Conservation (phyloP, 345 rosid species). For the Salix exigua region DNA sequence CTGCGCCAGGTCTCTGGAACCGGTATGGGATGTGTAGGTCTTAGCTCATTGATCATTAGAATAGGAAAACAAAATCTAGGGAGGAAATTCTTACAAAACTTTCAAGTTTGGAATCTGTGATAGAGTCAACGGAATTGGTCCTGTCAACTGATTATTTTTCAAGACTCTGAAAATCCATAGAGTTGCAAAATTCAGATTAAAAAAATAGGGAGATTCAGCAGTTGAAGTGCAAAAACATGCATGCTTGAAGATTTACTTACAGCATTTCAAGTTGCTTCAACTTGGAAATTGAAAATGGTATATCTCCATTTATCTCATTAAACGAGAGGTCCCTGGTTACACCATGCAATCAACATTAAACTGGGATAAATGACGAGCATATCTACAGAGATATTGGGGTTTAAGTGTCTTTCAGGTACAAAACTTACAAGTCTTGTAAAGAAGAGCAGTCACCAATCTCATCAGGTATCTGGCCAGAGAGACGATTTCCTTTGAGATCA, state of each 20-base stretch:
- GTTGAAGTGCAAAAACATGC: neutral
- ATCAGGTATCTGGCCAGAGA: constrained; percentile 92
- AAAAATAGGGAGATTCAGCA: neutral
- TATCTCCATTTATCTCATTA: constrained; percentile 82
- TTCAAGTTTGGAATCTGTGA: constrained; percentile 95
- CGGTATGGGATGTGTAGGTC: neutral
- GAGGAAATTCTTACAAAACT: constrained; percentile 53
- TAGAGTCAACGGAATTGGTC: constrained; percentile 85
- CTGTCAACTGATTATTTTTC: constrained; percentile 84
- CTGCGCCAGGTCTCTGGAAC: constrained; percentile 79
- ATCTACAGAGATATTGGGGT: neutral
- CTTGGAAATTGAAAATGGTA: constrained; percentile 86
- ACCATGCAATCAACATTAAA: constrained; percentile 15
- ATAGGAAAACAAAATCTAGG: neutral
- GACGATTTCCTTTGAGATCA: constrained; percentile 70
- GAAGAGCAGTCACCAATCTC: constrained; percentile 95
- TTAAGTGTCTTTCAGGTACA: neutral
- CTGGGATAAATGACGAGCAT: neutral
- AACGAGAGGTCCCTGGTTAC: constrained; percentile 72
- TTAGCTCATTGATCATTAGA: neutral
- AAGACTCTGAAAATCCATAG: constrained; percentile 40
- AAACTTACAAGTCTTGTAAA: constrained; percentile 65
- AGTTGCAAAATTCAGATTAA: neutral
- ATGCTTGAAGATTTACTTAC: constrained; percentile 43
- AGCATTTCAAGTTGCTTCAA: constrained; percentile 72